Evolutionary conservation across 1,284 basidiomycete species (phyloP).

Genomic region (Trichosporon sp.): DNA sequence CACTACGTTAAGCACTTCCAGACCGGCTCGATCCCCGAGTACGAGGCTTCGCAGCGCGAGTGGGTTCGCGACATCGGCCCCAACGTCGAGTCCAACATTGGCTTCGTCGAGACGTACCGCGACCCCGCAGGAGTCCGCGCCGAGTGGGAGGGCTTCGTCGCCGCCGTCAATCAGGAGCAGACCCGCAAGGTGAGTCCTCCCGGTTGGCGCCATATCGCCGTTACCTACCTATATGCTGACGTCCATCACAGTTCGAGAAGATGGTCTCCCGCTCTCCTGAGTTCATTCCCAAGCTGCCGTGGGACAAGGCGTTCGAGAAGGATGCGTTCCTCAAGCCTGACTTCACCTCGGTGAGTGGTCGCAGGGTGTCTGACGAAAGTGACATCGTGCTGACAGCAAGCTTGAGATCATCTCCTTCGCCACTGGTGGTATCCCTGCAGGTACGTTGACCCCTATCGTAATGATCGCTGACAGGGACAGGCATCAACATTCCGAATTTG

Average conservation of each 20-base stretch:
- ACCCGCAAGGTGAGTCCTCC: constrained; percentile 55
- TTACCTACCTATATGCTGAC: not conserved
- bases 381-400: not conserved
- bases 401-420: constrained; percentile 27
- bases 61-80: constrained; percentile 83
- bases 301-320: constrained; percentile 72
- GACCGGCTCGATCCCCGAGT: constrained; percentile 68
- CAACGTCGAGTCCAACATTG: constrained; percentile 58
- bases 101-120: constrained; percentile 52
- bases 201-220: not conserved
- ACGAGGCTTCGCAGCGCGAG: constrained; percentile 65
- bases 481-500: constrained; percentile 10
- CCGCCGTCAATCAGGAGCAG: constrained; percentile 74
- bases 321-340: constrained; percentile 65
- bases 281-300: constrained; percentile 71
- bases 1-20: constrained; percentile 72
- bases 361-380: not conserved
- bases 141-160: constrained; percentile 86
- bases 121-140: constrained; percentile 60
- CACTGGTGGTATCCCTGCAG: constrained; percentile 17
- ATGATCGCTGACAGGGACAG: not conserved
- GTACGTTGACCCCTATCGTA: not conserved
- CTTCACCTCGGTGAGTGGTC: constrained; percentile 56
- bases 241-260: constrained; percentile 54
- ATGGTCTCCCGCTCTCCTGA: constrained; percentile 68